Evolutionary conservation across 805 yeast species (phyloP).

Genomic region (Jamesozyma hellenica): DNA sequence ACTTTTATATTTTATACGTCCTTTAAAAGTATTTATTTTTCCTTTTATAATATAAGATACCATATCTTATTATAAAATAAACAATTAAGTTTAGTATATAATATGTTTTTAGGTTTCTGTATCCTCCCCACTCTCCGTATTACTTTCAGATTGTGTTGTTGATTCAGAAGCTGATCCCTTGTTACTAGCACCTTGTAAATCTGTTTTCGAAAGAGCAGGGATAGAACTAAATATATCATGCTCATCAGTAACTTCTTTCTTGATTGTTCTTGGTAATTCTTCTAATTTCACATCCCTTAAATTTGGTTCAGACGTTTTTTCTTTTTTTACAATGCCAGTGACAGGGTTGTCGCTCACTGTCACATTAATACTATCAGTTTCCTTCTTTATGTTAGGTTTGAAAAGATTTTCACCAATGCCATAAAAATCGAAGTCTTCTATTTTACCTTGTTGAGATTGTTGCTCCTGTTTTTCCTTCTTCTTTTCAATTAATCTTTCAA

Average conservation of each 20-base stretch:
- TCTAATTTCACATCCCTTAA: neutral
- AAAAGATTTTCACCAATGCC: constrained; percentile 10
- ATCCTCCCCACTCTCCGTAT: neutral
- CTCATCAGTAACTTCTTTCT: neutral
- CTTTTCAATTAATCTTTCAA: neutral
- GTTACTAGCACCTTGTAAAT: neutral
- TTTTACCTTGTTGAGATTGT: constrained; percentile 5
- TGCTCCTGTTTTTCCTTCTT: no score
- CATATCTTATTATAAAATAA: no score
- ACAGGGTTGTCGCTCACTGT: neutral
- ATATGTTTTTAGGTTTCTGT: no score
- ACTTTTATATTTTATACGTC: no score
- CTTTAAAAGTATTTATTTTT: no score
- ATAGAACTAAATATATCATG: neutral
- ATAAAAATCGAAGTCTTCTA: constrained; percentile 15
- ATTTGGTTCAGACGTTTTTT: no score
- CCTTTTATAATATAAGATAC: no score
- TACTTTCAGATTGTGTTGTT: neutral
- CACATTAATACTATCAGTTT: constrained; percentile 2
- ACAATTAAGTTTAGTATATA: no score
- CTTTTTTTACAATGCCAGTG: no score
- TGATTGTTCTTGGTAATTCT: neutral
- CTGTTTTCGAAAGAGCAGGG: neutral
- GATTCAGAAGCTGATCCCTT: neutral
- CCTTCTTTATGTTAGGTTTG: constrained; percentile 8